Conservation (phyloP, 2,329 filamentous ascomycete genomes). For the Fusarium decemcellulare region DNA sequence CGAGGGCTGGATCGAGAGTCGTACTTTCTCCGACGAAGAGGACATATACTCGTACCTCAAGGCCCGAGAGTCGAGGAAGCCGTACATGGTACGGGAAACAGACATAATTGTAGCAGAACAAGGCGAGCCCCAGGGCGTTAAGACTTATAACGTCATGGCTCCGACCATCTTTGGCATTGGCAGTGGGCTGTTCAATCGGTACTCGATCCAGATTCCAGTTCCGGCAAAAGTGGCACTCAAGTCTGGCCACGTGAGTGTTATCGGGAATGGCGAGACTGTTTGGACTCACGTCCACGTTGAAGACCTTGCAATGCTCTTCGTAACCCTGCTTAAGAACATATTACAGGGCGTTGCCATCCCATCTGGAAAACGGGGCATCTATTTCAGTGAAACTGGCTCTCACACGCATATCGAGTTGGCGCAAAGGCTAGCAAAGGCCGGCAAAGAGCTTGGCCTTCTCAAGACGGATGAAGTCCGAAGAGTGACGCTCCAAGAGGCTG, state of each 20-base stretch:
- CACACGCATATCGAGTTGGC: no score
- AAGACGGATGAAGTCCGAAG: no score
- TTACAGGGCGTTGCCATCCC: background rate
- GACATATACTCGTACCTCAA: background rate
- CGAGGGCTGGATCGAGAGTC: background rate
- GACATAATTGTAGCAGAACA: background rate
- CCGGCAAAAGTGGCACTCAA: background rate
- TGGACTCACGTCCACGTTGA: background rate
- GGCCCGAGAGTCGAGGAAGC: background rate
- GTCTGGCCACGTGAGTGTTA: background rate
- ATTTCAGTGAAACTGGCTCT: constrained; percentile 1
- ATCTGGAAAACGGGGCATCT: background rate
- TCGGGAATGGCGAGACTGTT: background rate
- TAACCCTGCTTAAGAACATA: background rate
- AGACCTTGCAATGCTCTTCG: background rate
- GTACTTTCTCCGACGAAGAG: background rate
- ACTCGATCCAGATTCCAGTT: background rate
- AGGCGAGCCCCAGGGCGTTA: background rate
- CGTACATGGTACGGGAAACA: background rate
- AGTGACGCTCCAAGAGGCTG: no score
- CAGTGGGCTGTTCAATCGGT: background rate
- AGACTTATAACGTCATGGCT: background rate
- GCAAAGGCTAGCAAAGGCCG: no score
- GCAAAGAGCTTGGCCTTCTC: no score
- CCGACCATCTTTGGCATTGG: background rate